Base-by-base conservation (phyloP, 345 rosid genomes). In the Brassica rapa region DNA sequence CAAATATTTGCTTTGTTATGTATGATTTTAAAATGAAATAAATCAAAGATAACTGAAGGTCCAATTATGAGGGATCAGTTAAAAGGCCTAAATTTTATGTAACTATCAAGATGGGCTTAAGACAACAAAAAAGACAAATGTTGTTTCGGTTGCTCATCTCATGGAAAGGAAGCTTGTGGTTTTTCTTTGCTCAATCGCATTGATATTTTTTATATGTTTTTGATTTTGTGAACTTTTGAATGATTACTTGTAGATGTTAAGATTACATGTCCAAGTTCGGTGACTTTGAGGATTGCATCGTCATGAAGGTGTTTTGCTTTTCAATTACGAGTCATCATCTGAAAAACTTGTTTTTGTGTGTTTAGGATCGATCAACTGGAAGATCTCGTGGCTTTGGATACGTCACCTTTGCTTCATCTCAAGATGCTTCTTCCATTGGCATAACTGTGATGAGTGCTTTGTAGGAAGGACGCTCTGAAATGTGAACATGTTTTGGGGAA, bases 311-410 rank as follows among this genome's bases (percentile, higher is more conserved):
- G 41, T 33, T 2, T 41, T 37, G 7, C 14, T 41, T 41, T 41
- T 41, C 5, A 35, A 8, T 35, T 35, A 35, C 10, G 2, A 8
- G 25, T 46, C 53, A 62, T 32, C 8, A 63, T 25, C 41, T 71
- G 46, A 12, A 6, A 16, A 56, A 24, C 25, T 24, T 68, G 3
- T 80, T 80, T 49, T 3, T 59, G 64, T 80, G 25, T 24, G 66
- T 81, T 51, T 72, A 94, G 97, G 98, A 94, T 81, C 86, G 97
- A 75, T 87, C 97, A 27, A 87, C 97, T 0, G 98, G 98, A 39
- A 89, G 98, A 62, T 94, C 98, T 78, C 97, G 98, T 82, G 98
- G 97, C 32, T 94, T 94, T 81, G 98, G 98, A 55, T 94, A 94
- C 80, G 98, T 92, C 35, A 94, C 98, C 29, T 92, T 92, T 83